These are phyloP conservation scores for Aspergillus terreus DNA, from an alignment of 2,329 filamentous ascomycete genomes.

Conservation along the genomic window DNA sequence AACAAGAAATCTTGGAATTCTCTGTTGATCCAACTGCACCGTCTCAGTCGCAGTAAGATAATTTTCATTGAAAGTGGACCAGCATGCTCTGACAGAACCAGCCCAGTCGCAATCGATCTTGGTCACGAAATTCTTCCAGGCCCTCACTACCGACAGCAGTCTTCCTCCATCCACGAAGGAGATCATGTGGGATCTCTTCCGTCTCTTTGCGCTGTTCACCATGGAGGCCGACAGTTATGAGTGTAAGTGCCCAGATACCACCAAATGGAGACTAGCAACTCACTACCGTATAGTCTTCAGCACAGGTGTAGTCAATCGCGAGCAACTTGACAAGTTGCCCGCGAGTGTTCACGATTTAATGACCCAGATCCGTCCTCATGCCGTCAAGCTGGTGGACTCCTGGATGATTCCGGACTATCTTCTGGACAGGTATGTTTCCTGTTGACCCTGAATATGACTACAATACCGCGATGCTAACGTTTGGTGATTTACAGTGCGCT, in stretches of 20 bases:
- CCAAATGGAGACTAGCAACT: not conserved
- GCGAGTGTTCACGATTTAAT: slow-evolving; percentile 42
- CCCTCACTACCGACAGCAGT: slow-evolving; percentile 26
- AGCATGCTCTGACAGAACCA: not conserved
- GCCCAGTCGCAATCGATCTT: slow-evolving; percentile 50
- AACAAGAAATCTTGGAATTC: slow-evolving; percentile 48
- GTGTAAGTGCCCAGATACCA: slow-evolving; percentile 10
- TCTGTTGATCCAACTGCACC: slow-evolving; percentile 33
- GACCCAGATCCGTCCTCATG: slow-evolving; percentile 47
- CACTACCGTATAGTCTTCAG: not conserved
- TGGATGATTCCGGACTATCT: slow-evolving; percentile 53
- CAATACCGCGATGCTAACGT: not conserved
- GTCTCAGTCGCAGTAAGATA: slow-evolving; percentile 23
- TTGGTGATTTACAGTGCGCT: slow-evolving; percentile 17
- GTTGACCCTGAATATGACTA: slow-evolving; percentile 30
- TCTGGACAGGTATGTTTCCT: slow-evolving; percentile 35
- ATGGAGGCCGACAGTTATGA: slow-evolving; percentile 40
- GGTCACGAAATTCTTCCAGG: slow-evolving; percentile 44
- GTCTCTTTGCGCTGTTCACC: slow-evolving; percentile 47
- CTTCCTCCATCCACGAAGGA: slow-evolving; percentile 23
- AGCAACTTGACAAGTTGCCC: not conserved
- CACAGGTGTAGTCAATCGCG: not conserved
- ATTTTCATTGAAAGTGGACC: not conserved
- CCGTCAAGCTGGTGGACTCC: slow-evolving; percentile 49
- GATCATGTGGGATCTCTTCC: slow-evolving; percentile 43